These are phyloP conservation scores for Corymbia calophylla DNA, from an alignment of 441 rosid species.

Conservation along the genomic window DNA sequence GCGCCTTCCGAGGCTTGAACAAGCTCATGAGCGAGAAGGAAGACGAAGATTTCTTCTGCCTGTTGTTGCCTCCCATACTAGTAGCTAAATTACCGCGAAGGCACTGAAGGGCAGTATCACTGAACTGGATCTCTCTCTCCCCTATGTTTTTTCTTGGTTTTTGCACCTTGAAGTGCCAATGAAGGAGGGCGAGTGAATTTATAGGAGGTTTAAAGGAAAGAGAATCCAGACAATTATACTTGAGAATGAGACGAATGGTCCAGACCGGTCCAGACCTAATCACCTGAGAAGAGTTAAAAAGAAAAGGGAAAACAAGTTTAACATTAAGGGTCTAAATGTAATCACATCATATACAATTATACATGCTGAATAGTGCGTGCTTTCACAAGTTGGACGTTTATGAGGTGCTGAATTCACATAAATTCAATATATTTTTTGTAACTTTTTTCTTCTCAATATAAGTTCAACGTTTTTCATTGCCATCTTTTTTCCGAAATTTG, in stretches of 20 bases:
- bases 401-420: neutral
- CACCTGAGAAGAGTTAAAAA: neutral
- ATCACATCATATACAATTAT: neutral
- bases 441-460: neutral
- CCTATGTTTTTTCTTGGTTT: neutral
- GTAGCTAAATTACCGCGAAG: neutral
- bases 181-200: neutral
- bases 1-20: constrained; percentile 28
- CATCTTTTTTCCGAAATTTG: neutral
- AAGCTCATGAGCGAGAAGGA: constrained; percentile 25
- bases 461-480: neutral
- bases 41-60: constrained; percentile 25
- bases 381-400: neutral
- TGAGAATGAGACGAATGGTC: neutral
- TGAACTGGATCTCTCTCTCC: neutral
- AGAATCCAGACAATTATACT: neutral
- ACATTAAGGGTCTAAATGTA: no score
- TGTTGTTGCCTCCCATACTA: constrained; percentile 32
- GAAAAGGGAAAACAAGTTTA: neutral
- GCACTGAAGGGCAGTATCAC: neutral
- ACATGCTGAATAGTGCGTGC: neutral
- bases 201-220: neutral
- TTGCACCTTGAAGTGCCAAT: neutral
- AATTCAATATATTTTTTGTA: neutral
- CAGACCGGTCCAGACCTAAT: neutral